Evolutionary conservation across 2,329 filamentous ascomycete species (phyloP), one percentile per base, ranked within the genome.

Genomic region (Orbilia blumenaviensis): DNA sequence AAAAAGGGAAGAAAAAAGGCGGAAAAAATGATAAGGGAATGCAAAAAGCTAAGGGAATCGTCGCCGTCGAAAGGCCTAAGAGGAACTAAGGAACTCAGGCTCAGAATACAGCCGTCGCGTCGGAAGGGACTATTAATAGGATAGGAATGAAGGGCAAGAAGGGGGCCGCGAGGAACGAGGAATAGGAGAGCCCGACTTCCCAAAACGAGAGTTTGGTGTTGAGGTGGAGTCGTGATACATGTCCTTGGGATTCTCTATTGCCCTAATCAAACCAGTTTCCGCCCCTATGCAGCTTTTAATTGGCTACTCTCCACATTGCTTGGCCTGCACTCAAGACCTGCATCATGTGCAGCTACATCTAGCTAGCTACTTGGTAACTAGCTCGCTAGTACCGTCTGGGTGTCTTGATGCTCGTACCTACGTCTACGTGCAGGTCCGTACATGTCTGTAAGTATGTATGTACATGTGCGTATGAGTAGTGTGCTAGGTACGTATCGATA

Each of bases 11-110:
- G 14, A 12, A 46, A 46, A 21, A 42, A 21, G n/a, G 5, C n/a
- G 68, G 69, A 63, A 75, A 54, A 69, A 66, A 69, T 64, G 48
- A 58, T 58, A 29, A 56, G 46, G 66, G 60, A 54, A 36, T 48
- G 25, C n/a, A 48, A 46, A n/a, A n/a, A n/a, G n/a, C n/a, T n/a
- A n/a, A n/a, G n/a, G 25, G 14, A 29, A 62, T 44, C 41, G 10
- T 23, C 41, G 18, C 8, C 18, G 42, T 48, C 36, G 23, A 34
- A 34, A n/a, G n/a, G n/a, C n/a, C n/a, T n/a, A n/a, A n/a, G 18
- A 50, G 25, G 18, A 23, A 38, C 27, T 25, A 16, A n/a, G 16
- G 25, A 25, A 16, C 16, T 42, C 34, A 21, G 27, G 38, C 14
- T 7, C 42, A 27, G 36, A 62, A 50, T 44, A 34, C 27, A 5